Evolutionary conservation across 129 eudicot genomes (phyloP).

Genomic region (Chrysanthemum makinoi): DNA sequence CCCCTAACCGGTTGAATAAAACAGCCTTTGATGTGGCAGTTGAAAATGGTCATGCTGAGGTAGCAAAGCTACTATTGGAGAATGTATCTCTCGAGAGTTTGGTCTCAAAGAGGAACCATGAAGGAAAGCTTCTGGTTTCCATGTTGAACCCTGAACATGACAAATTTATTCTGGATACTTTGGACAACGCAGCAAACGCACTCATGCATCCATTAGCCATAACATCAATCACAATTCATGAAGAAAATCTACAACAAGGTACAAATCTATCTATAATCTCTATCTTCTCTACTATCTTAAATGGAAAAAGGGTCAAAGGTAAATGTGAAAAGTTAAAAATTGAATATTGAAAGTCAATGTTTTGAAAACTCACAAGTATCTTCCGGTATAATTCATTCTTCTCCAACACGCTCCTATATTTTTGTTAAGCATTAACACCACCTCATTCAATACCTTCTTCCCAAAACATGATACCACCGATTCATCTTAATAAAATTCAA

Average conservation of each 20-base stretch:
- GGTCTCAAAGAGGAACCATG: neutral
- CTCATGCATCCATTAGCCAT: neutral
- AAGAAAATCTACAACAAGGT: slow-evolving; percentile 1
- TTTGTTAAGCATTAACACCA: too few species aligned
- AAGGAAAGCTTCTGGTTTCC: slow-evolving; percentile 4
- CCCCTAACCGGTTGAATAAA: neutral
- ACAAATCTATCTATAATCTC: neutral
- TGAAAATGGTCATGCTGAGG: neutral
- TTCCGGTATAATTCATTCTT: too few species aligned
- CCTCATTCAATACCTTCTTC: too few species aligned
- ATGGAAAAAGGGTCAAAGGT: too few species aligned
- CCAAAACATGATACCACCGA: too few species aligned
- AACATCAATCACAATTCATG: neutral
- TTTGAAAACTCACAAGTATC: too few species aligned
- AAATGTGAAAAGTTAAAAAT: too few species aligned
- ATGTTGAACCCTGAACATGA: neutral
- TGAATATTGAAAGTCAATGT: too few species aligned
- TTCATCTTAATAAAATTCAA: too few species aligned
- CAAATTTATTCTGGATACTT: neutral
- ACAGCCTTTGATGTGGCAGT: slow-evolving; percentile 3
- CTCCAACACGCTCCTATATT: too few species aligned
- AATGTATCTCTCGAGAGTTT: slow-evolving; percentile 9
- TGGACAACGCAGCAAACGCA: neutral
- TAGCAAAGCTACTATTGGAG: neutral
- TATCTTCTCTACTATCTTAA: too few species aligned